Percentiles rank a stretch among this genome's conserved stretches.
Evolutionary conservation across 2,329 filamentous ascomycete species (phyloP).

Genomic region (Botrytis squamosa): DNA sequence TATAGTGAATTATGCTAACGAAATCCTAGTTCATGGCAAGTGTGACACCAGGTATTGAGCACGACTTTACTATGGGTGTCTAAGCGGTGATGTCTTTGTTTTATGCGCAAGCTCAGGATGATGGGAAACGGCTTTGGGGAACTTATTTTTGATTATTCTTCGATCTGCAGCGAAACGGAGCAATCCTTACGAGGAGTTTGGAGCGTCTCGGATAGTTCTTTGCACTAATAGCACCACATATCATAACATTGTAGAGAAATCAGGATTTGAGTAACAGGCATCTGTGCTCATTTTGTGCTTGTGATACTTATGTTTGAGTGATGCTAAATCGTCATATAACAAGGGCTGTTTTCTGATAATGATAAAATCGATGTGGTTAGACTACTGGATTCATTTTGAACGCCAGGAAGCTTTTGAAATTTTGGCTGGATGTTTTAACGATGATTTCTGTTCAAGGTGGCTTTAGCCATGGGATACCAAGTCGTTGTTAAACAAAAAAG

Average conservation of each 20-base stretch:
- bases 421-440: background rate
- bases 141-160: conserved; percentile 3
- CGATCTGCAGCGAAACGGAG: background rate
- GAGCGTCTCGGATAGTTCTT: background rate
- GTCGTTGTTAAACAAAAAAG: background rate
- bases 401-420: background rate
- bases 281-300: background rate
- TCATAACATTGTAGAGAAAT: conserved; percentile 6
- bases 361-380: background rate
- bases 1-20: background rate
- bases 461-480: background rate
- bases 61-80: conserved; percentile 96
- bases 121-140: background rate
- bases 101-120: background rate
- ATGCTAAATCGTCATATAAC: background rate
- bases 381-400: background rate
- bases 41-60: conserved; percentile 94
- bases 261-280: background rate
- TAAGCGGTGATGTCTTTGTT: conserved; percentile 42
- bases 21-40: conserved; percentile 71
- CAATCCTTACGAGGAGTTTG: conserved; percentile 16
- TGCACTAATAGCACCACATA: conserved; percentile 5
- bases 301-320: background rate
- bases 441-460: background rate
- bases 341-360: background rate